Evolutionary conservation across 805 yeast species (phyloP), one percentile per base, ranked within the genome.

Genomic region (Metahyphopichia silvanorum): DNA sequence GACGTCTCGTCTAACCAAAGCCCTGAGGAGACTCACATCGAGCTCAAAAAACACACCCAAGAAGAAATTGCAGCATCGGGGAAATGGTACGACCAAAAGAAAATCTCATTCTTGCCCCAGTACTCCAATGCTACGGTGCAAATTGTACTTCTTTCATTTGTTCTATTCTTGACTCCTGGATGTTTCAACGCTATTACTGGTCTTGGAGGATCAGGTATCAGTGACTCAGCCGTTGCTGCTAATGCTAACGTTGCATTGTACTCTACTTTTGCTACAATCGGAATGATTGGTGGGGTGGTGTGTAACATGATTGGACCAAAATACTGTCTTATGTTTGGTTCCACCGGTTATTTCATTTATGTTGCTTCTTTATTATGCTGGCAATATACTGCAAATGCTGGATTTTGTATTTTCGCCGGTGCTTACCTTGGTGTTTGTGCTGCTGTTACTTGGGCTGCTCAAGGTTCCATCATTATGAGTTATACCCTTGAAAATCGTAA

Each of bases 351-450:
- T 50, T 66, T 73, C 22, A 47, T 76, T 37, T 76, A 76, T 47
- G 65, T 75, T 27, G 76, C 71, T 16, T 64, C 79, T 16, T 65
- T 76, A 35, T 60, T 76, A 33, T 61, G 69, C 38, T 77, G 57
- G 51, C 58, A 63, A 46, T 71, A 70, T 40, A 65, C 57, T 34
- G 51, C 57, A 30, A 75, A 73, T 44, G 55, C 49, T 9, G 81
- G 77, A 6, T 76, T 73, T 47, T 71, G 69, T 32, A 67, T 76
- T 34, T 73, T 73, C 41, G 69, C 78, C 16, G 81, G 81, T 28
- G 79, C 79, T 15, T 67, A 64, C 48, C 60, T 77, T 39, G 82
- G 82, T 45, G 36, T 73, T 27, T 66, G 77, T 53, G 82, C 82
- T 8, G 63, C 74, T 24, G 51, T 64, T 28, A 59, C 76, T 31